Percentiles rank a stretch among this genome's conserved stretches.
phyloP scores from a whole-genome alignment of 805 yeast genomes.

The Ogataea dorogensis region DNA sequence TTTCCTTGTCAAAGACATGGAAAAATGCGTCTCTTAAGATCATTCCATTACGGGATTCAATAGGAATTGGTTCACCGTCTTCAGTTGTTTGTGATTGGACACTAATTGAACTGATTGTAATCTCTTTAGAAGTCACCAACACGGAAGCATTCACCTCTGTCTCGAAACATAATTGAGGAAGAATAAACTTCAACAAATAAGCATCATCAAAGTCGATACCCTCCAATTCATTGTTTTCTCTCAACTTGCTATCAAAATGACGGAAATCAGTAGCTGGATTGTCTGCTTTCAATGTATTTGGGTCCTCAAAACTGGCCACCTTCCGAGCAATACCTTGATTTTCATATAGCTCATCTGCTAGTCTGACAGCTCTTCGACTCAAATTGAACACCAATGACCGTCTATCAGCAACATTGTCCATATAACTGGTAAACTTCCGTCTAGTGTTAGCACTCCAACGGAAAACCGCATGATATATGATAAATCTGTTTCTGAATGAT shows the following conservation, averaged over 20 bases:
- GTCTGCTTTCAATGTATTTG: slow-evolving; percentile 19
- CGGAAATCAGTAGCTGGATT: slow-evolving; percentile 32
- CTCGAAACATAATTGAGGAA: slow-evolving; percentile 76
- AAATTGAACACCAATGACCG: slow-evolving; percentile 28
- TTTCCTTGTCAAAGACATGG: slow-evolving; percentile 46
- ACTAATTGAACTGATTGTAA: slow-evolving; percentile 51
- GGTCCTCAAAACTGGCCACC: slow-evolving; percentile 10
- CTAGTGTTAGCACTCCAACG: slow-evolving; percentile 75
- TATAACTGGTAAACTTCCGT: slow-evolving; percentile 58
- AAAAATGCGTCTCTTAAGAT: slow-evolving; percentile 55
- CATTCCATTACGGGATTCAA: slow-evolving; percentile 58
- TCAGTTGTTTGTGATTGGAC: slow-evolving; percentile 43
- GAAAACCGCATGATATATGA: slow-evolving; percentile 69
- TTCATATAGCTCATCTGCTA: slow-evolving; percentile 30
- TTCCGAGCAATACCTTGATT: slow-evolving; percentile 9
- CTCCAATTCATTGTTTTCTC: slow-evolving; percentile 27
- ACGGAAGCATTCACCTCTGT: slow-evolving; percentile 47
- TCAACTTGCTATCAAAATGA: slow-evolving; percentile 53
- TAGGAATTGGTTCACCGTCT: slow-evolving; percentile 38
- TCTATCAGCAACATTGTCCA: slow-evolving; percentile 34
- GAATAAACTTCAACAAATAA: slow-evolving; percentile 62
- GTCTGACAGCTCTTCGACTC: slow-evolving; percentile 31
- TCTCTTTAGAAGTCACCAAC: slow-evolving; percentile 54
- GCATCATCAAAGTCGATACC: slow-evolving; percentile 29
- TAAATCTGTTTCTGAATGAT: slow-evolving; percentile 58